Base-by-base conservation (phyloP, 768 basidiomycete species). In the Gloeophyllum trabeum region DNA sequence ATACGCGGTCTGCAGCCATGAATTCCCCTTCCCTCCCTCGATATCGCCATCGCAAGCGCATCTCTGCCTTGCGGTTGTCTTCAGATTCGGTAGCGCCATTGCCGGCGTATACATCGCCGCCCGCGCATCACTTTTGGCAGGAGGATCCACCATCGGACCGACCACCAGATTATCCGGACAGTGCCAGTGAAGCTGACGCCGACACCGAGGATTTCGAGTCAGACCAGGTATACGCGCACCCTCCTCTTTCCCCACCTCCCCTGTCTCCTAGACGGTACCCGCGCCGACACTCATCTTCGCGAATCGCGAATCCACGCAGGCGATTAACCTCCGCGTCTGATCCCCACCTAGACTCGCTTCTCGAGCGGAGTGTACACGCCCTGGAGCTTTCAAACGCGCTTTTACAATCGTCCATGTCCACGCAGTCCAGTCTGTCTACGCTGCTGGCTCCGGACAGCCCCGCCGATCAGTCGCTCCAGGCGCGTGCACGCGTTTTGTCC, bases 361-460 rank as follows among this genome's bases (percentile, higher is more conserved):
- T 90, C 1, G 83, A 77, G 44, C 76, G 87, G 47, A 87, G 84
- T 48, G 83, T 90, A 12, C 78, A 87, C 59, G 87, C 87, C 1
- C 67, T 91, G 6, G 88, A 90, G 56, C 79, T 88, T 69, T 90
- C 87, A 4, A 90, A 90, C 44, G 71, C 77, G 2, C 64, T 90
- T 7, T 64, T 91, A 36, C 79, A 85, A 54, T 78, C 76, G 10
- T 81, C 82, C 18, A 79, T 88, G 51, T 73, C 79, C 30, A 79
- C 86, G 1, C 79, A 82, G 47, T 67, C 77, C 10, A 74, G 64
- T 24, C 62, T 71, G 26, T 67, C 66, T 24, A 60, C 67, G 3
- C 61, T 79, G 30, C 58, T 81, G 23, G 65, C 70, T 19, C 52
- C 67, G 13, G 75, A 73, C 43, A 59, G 58, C 5, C 56, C 63